Conservation (phyloP, 2,329 filamentous ascomycete species). For the Proliferodiscus dingleyae region DNA sequence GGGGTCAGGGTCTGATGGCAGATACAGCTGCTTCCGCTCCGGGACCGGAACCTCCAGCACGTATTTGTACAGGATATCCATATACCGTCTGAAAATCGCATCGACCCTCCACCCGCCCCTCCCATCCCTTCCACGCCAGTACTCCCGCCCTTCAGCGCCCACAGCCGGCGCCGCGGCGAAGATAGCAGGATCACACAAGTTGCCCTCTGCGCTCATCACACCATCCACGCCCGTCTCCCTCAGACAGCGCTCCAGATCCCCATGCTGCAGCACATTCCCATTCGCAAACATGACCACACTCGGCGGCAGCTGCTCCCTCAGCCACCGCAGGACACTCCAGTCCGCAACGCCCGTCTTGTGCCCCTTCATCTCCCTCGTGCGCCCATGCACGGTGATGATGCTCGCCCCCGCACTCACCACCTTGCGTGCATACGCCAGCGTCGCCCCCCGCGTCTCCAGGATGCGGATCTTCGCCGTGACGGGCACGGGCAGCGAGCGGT, state of each 20-base stretch:
- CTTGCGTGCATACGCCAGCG: slow-evolving; percentile 82
- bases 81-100: slow-evolving; percentile 78
- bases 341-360: slow-evolving; percentile 92
- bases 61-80: slow-evolving; percentile 83
- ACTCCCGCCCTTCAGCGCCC: slow-evolving; percentile 68
- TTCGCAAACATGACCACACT: slow-evolving; percentile 97
- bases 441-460: slow-evolving; percentile 79
- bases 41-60: slow-evolving; percentile 65
- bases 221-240: slow-evolving; percentile 82
- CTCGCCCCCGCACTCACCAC: slow-evolving; percentile 84
- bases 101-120: slow-evolving; percentile 85
- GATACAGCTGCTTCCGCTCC: slow-evolving; percentile 64
- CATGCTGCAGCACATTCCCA: slow-evolving; percentile 81
- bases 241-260: slow-evolving; percentile 73
- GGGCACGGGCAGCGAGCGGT: slow-evolving; percentile 72
- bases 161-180: slow-evolving; percentile 65
- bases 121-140: slow-evolving; percentile 77
- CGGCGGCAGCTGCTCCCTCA: slow-evolving; percentile 75
- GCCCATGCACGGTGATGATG: slow-evolving; percentile 88
- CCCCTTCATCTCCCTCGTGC: slow-evolving; percentile 87
- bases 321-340: slow-evolving; percentile 77
- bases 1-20: slow-evolving; percentile 45
- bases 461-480: slow-evolving; percentile 95
- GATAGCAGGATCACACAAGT: slow-evolving; percentile 84
- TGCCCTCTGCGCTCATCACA: slow-evolving; percentile 94